Evolutionary conservation across 2,329 filamentous ascomycete species (phyloP).

Genomic region (Aspergillus sp.): DNA sequence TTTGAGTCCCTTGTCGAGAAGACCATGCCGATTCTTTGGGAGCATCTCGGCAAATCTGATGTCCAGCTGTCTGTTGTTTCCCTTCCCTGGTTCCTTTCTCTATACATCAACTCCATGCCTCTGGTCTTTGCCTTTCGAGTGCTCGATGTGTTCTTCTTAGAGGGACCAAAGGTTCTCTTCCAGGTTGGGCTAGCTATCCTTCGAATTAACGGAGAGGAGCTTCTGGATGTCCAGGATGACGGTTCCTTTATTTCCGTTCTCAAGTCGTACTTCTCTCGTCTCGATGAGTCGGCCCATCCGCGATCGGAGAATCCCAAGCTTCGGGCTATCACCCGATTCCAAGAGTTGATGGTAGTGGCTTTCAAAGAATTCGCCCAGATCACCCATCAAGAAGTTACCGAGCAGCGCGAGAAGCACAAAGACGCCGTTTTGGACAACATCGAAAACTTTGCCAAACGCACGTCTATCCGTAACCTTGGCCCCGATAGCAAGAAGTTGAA

Average conservation of each 20-base stretch:
- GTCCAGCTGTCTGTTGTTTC: conserved; percentile 97
- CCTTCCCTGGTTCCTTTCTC: conserved; percentile 93
- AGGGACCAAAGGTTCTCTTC: conserved; percentile 95
- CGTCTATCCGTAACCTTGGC: conserved; percentile 90
- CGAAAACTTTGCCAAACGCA: conserved; percentile 95
- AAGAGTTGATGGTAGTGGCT: conserved; percentile 97
- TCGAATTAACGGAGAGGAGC: conserved; percentile 92
- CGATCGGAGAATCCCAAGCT: conserved; percentile 94
- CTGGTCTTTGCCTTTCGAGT: conserved; percentile 96
- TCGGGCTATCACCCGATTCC: conserved; percentile 89
- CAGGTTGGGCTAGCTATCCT: conserved; percentile 96
- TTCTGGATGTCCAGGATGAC: conserved; percentile 89
- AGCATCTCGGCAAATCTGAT: conserved; percentile 94
- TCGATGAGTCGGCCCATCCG: conserved; percentile 95
- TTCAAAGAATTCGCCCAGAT: conserved; percentile 98
- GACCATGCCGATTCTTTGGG: conserved; percentile 98
- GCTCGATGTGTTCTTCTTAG: conserved; percentile 95
- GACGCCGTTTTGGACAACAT: conserved; percentile 92
- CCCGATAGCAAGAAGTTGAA: conserved; percentile 91
- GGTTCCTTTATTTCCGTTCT: conserved; percentile 95
- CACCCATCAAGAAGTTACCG: conserved; percentile 87
- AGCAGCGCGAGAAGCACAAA: conserved; percentile 88
- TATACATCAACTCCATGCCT: conserved; percentile 99
- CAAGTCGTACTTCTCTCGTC: conserved; percentile 87
- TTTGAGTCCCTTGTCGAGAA: conserved; percentile 98